phyloP scores from a whole-genome alignment of 768 basidiomycete species.

The Hydnum rufescens region DNA sequence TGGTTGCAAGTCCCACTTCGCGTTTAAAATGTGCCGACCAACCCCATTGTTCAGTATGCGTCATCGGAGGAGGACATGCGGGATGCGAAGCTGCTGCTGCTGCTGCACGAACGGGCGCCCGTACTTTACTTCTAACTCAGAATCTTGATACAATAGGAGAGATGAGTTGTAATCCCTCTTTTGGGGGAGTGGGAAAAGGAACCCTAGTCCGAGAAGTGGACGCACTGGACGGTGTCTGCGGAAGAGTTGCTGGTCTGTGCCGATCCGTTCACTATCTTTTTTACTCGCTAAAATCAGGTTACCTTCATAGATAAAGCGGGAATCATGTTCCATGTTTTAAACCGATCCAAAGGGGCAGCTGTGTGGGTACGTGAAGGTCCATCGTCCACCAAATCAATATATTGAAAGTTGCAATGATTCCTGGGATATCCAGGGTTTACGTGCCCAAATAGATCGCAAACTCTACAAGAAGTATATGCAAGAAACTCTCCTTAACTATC shows the following conservation, averaged over 20 bases:
- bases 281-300: background rate
- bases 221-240: conserved; percentile 76
- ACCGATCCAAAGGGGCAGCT: conserved; percentile 69
- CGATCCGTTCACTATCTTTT: background rate
- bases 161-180: conserved; percentile 80
- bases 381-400: background rate
- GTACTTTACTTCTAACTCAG: conserved; percentile 66
- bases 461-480: conserved; percentile 77
- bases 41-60: no score
- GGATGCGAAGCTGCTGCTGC: conserved; percentile 85
- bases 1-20: no score
- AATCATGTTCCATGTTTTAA: conserved; percentile 74
- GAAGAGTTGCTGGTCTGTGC: conserved; percentile 49
- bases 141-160: conserved; percentile 62
- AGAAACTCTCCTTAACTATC: conserved; percentile 37
- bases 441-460: conserved; percentile 75
- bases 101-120: conserved; percentile 63
- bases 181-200: conserved; percentile 84
- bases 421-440: conserved; percentile 38
- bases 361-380: conserved; percentile 42
- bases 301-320: conserved; percentile 52
- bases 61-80: conserved; percentile 85
- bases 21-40: no score
- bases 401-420: background rate
- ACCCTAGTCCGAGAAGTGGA: conserved; percentile 82